Evolutionary conservation across 192 early-diverging fungal genomes (phyloP).

Genomic region (Phlyctochytrium planicorne): DNA sequence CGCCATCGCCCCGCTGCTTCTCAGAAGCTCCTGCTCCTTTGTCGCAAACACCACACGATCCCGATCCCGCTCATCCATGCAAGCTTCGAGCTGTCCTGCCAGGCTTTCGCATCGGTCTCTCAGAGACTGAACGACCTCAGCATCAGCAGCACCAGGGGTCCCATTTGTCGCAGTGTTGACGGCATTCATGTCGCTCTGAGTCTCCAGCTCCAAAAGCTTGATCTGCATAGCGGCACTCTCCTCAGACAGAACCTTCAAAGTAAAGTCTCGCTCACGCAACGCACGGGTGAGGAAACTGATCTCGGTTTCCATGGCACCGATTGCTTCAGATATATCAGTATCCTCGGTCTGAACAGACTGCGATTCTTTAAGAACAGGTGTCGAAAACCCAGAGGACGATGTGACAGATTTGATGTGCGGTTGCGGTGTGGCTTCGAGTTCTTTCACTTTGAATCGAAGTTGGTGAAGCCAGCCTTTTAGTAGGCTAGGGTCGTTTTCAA

Average conservation of each 20-base stretch:
- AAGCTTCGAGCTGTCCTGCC: not conserved
- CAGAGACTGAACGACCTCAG: not conserved
- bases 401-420: too few relatives aligned
- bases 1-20: not conserved
- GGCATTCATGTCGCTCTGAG: not conserved
- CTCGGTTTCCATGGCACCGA: not conserved
- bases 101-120: not conserved
- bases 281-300: not conserved
- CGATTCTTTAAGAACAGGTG: not conserved
- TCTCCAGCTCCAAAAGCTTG: not conserved
- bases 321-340: too few relatives aligned
- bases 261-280: not conserved
- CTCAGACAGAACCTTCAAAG: not conserved
- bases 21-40: constrained; percentile 1
- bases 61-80: not conserved
- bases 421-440: not conserved
- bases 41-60: not conserved
- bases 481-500: not conserved
- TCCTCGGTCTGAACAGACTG: not conserved
- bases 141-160: not conserved
- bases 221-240: not conserved
- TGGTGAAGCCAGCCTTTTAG: not conserved
- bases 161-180: not conserved
- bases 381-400: not conserved
- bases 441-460: not conserved